Evolutionary conservation across 1,139 yeast species (phyloP).

Genomic region (Sugiyamaella japonica): DNA sequence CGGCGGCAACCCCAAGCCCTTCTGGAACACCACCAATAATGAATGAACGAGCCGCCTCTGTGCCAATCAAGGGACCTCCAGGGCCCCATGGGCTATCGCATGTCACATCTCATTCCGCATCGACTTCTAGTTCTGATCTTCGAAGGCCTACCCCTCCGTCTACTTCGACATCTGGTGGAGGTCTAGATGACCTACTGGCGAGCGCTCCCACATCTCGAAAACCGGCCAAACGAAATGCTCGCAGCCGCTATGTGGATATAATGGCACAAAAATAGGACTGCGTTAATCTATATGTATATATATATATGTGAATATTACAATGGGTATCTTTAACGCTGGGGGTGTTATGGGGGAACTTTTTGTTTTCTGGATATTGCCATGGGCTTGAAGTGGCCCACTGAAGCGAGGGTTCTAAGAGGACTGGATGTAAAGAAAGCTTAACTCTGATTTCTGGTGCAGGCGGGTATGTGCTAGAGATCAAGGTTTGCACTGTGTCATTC

Average conservation of each 20-base stretch:
- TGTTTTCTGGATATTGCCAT: background rate
- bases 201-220: slow-evolving; percentile 49
- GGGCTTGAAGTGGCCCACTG: too few species aligned
- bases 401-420: too few species aligned
- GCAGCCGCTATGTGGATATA: slow-evolving; percentile 76
- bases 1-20: slow-evolving; percentile 29
- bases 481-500: too few species aligned
- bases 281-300: slow-evolving; percentile 5
- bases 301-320: background rate
- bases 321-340: background rate
- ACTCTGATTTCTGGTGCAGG: too few species aligned
- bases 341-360: too few species aligned
- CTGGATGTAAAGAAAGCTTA: too few species aligned
- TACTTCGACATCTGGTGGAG: slow-evolving; percentile 38
- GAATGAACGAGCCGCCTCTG: slow-evolving; percentile 12
- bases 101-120: slow-evolving; percentile 9
- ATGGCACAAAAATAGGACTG: slow-evolving; percentile 47
- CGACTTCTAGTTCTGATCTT: slow-evolving; percentile 9
- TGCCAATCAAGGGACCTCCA: slow-evolving; percentile 1
- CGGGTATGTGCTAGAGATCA: too few species aligned
- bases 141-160: slow-evolving; percentile 25
- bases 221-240: slow-evolving; percentile 63
- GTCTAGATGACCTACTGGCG: slow-evolving; percentile 68
- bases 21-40: slow-evolving; percentile 22
- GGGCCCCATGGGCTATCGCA: slow-evolving; percentile 11